Conservation (phyloP, 331 rosid species). For the Saraca asoca region DNA sequence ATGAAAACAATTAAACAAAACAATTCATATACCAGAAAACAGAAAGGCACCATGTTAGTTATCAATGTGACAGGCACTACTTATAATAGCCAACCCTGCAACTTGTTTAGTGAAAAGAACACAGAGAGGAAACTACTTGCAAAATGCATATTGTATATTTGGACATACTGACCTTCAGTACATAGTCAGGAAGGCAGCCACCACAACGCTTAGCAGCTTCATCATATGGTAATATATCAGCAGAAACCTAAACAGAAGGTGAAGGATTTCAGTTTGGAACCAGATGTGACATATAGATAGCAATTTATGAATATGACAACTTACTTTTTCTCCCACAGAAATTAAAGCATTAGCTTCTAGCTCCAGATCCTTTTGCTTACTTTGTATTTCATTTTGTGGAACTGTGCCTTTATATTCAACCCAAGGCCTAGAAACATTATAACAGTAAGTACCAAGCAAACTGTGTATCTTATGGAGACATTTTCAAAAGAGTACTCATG, state of each 20-base stretch:
- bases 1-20: slow-evolving; percentile 1
- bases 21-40: background rate
- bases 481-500: slow-evolving; percentile 1
- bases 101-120: slow-evolving; percentile 4
- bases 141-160: background rate
- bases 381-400: slow-evolving; percentile 57
- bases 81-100: slow-evolving; percentile 16
- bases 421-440: slow-evolving; percentile 59
- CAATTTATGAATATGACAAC: slow-evolving; percentile 40
- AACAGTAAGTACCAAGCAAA: slow-evolving; percentile 24
- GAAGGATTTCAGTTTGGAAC: slow-evolving; percentile 31
- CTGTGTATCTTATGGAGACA: slow-evolving; percentile 18
- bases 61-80: slow-evolving; percentile 5
- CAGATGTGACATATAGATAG: slow-evolving; percentile 8
- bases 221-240: slow-evolving; percentile 52
- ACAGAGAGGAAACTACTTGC: slow-evolving; percentile 8
- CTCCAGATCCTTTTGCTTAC: slow-evolving; percentile 65
- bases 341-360: slow-evolving; percentile 58
- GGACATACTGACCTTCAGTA: slow-evolving; percentile 57
- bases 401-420: slow-evolving; percentile 72
- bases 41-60: slow-evolving; percentile 25
- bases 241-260: slow-evolving; percentile 49
- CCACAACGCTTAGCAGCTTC: slow-evolving; percentile 70
- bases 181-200: slow-evolving; percentile 74
- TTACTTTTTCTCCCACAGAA: slow-evolving; percentile 63